Evolutionary conservation across 345 rosid species (phyloP).

Genomic region (sweet orange (Citrus sinensis)): DNA sequence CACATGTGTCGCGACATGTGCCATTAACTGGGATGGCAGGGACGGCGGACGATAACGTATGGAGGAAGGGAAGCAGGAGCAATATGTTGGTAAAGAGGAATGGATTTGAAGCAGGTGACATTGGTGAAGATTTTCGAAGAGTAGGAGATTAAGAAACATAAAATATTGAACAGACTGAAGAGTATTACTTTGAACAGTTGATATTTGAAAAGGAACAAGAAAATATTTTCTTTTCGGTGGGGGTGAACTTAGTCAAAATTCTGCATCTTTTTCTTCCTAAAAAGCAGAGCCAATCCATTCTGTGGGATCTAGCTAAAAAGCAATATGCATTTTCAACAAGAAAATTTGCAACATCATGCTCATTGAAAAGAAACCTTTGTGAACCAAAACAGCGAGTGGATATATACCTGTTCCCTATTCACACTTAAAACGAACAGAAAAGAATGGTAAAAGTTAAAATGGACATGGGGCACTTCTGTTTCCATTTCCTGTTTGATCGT

Average conservation of each 20-base stretch:
- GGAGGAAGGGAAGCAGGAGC: conserved; percentile 18
- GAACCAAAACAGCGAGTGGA: background rate
- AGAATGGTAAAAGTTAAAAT: background rate
- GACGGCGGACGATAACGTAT: conserved; percentile 19
- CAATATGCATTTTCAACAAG: conserved; percentile 14
- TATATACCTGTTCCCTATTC: background rate
- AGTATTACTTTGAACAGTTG: background rate
- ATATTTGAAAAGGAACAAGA: conserved; percentile 4
- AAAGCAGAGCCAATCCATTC: conserved; percentile 36
- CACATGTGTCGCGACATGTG: conserved; percentile 43
- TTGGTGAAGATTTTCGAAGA: conserved; percentile 20
- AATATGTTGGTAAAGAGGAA: conserved; percentile 24
- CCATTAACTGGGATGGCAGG: conserved; percentile 26
- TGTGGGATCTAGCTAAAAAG: conserved; percentile 43
- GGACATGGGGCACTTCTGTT: background rate
- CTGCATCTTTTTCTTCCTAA: conserved; percentile 25
- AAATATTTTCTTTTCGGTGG: conserved; percentile 24
- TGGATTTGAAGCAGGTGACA: conserved; percentile 30
- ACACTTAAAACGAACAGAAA: background rate
- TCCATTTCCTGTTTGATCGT: background rate
- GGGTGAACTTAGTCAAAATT: conserved; percentile 22
- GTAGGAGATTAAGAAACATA: background rate
- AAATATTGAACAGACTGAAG: background rate
- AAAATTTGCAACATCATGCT: background rate
- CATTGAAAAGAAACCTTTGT: background rate